These are phyloP conservation scores for Aspergillus vadensis DNA, from an alignment of 2,329 filamentous ascomycete genomes.

Conservation along the genomic window DNA sequence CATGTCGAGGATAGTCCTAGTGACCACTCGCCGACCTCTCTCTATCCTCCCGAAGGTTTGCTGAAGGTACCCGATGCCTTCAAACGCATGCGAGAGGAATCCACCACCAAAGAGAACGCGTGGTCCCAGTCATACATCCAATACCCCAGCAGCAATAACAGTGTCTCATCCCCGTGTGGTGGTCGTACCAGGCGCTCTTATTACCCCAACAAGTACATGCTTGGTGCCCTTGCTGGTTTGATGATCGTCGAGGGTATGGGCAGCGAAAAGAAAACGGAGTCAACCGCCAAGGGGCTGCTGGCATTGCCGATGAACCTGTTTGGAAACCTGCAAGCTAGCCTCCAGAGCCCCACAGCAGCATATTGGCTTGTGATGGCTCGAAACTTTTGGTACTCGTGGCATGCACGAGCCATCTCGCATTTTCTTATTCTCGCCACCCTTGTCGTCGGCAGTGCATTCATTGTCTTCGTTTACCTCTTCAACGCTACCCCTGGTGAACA, in stretches of 20 bases:
- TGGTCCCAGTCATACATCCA: slow-evolving; percentile 46
- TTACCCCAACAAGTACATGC: slow-evolving; percentile 75
- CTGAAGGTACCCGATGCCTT: slow-evolving; percentile 48
- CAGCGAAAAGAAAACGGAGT: slow-evolving; percentile 65
- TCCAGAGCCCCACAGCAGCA: slow-evolving; percentile 26
- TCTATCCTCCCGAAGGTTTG: slow-evolving; percentile 45
- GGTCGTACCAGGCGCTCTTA: slow-evolving; percentile 50
- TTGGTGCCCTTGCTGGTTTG: slow-evolving; percentile 85
- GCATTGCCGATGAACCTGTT: slow-evolving; percentile 65
- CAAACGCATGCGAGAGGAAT: slow-evolving; percentile 43
- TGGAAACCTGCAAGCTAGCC: slow-evolving; percentile 39
- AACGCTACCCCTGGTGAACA: slow-evolving; percentile 59
- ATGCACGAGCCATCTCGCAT: slow-evolving; percentile 40
- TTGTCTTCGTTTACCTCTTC: slow-evolving; percentile 59
- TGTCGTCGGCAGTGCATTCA: slow-evolving; percentile 57
- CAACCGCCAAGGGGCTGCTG: slow-evolving; percentile 66
- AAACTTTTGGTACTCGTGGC: slow-evolving; percentile 40
- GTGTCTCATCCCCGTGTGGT: slow-evolving; percentile 40
- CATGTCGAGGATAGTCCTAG: slow-evolving; percentile 39
- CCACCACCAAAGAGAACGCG: slow-evolving; percentile 33
- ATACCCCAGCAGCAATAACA: slow-evolving; percentile 26
- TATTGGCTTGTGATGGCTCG: slow-evolving; percentile 30
- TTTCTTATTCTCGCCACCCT: slow-evolving; percentile 55
- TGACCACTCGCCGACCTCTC: slow-evolving; percentile 34
- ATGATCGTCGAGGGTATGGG: slow-evolving; percentile 86